Conservation (phyloP, 306 rosid species). For the Elaeagnus macrophylla region DNA sequence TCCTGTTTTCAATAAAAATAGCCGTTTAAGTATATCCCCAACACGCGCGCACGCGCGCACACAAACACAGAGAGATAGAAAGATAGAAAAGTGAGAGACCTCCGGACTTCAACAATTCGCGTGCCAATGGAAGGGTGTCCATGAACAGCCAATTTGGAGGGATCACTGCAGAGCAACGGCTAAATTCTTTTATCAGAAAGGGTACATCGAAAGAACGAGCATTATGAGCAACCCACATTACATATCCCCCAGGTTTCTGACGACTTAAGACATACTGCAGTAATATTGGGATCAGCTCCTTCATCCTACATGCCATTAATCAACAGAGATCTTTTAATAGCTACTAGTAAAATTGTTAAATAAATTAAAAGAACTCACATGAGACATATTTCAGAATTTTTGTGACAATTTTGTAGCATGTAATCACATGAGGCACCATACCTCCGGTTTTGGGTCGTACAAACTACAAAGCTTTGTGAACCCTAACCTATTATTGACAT, state of each 20-base stretch:
- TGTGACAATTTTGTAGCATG: too few relatives aligned
- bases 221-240: slow-evolving; percentile 67
- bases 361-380: too few relatives aligned
- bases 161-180: slow-evolving; percentile 45
- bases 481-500: too few relatives aligned
- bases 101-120: slow-evolving; percentile 45
- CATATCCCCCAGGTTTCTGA: slow-evolving; percentile 59
- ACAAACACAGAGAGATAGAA: neutral
- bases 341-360: neutral
- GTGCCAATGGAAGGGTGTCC: slow-evolving; percentile 57
- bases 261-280: slow-evolving; percentile 56
- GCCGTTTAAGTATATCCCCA: slow-evolving; percentile 12
- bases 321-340: slow-evolving; percentile 12
- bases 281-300: slow-evolving; percentile 66
- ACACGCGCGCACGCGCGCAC: neutral
- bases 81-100: slow-evolving; percentile 32
- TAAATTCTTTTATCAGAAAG: slow-evolving; percentile 52
- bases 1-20: slow-evolving; percentile 35
- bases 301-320: slow-evolving; percentile 49
- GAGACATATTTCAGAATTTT: too few relatives aligned
- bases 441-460: too few relatives aligned
- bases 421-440: too few relatives aligned
- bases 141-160: slow-evolving; percentile 63
- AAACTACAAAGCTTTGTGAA: too few relatives aligned
- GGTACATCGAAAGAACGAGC: slow-evolving; percentile 84